Base-by-base conservation (phyloP, 495 filamentous ascomycete genomes). In the Aspergillus bridgeri region DNA sequence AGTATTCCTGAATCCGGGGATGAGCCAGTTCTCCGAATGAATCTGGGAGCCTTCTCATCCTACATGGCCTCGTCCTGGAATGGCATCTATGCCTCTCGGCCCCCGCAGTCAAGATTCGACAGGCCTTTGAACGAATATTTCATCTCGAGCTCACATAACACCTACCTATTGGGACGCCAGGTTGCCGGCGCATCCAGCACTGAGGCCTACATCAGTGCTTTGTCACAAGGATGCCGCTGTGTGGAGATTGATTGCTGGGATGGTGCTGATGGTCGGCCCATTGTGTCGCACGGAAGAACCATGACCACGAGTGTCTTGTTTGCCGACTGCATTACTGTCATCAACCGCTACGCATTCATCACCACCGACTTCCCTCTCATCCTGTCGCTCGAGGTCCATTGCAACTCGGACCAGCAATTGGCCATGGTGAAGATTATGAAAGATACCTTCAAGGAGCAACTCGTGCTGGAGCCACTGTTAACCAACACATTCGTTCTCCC, bases 241-340 rank as follows among this genome's bases (percentile, higher is more conserved):
- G 84, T 98, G 49, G 94, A 98, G 73, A 89, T 98, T 46, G 94
- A 98, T 74, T 97, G 93, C 70, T 98, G 94, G 94, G 90, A 98
- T 75, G 94, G 94, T 15, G 77, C 81, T 24, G 88, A 96, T 64
- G 90, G 88, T 29, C 83, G 89, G 58, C 94, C 94, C 6, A 83
- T 90, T 52, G 94, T 98, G 24, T 89, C 85, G 59, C 94, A 98
- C 65, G 94, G 94, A 13, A 84, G 83, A n/a, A 95, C 91, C 13
- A 80, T 92, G 70, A 97, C 93, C 6, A 92, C 83, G 22, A 84
- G 87, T 60, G 89, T 98, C 48, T 81, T 88, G 3, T 97, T 98
- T 69, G 78, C 82, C 19, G 92, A 97, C 68, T 92, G 92, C 59
- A 89, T 98, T 70, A 87, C 87, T 19, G 91, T 92, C 56, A 93